Conservation (phyloP, 2,329 filamentous ascomycete genomes). For the Neofusicoccum cordaticola region DNA sequence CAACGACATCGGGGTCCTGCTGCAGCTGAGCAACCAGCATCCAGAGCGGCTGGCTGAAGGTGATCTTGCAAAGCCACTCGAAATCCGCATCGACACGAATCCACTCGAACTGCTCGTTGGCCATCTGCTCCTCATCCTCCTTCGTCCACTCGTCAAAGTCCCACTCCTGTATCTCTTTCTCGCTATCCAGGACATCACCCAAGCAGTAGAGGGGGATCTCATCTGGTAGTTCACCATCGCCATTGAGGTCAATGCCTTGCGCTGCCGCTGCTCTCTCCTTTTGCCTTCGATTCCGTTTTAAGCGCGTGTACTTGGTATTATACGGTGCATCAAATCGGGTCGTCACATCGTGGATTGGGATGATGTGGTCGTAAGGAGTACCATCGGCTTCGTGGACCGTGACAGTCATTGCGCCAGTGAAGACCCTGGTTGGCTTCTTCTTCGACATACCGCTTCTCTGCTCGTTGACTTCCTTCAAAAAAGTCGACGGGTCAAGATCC, state of each 20-base stretch:
- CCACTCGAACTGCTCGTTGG: conserved; percentile 96
- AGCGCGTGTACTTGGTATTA: conserved; percentile 97
- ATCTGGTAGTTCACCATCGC: conserved; percentile 61
- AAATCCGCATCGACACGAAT: conserved; percentile 97
- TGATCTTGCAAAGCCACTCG: conserved; percentile 90
- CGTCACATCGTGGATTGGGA: conserved; percentile 85
- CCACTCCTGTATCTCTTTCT: conserved; percentile 82
- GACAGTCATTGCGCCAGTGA: conserved; percentile 96
- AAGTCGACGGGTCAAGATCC: conserved; percentile 66
- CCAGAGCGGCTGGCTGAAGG: conserved; percentile 80
- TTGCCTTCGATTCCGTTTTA: conserved; percentile 82
- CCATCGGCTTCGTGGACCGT: conserved; percentile 97
- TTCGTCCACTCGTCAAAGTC: conserved; percentile 82
- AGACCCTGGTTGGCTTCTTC: conserved; percentile 64
- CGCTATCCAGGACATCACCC: conserved; percentile 81
- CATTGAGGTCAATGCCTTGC: conserved; percentile 60
- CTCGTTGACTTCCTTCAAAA: conserved; percentile 83
- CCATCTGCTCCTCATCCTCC: conserved; percentile 87
- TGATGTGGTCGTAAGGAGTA: conserved; percentile 95
- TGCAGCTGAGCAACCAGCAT: conserved; percentile 98
- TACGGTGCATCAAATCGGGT: conserved; percentile 94
- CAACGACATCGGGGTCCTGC: conserved; percentile 93
- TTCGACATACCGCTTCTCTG: conserved; percentile 4
- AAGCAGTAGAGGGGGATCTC: conserved; percentile 87
- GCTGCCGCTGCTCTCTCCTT: conserved; percentile 71